Base-by-base conservation (phyloP, 345 rosid species). In the Boechera stricta region DNA sequence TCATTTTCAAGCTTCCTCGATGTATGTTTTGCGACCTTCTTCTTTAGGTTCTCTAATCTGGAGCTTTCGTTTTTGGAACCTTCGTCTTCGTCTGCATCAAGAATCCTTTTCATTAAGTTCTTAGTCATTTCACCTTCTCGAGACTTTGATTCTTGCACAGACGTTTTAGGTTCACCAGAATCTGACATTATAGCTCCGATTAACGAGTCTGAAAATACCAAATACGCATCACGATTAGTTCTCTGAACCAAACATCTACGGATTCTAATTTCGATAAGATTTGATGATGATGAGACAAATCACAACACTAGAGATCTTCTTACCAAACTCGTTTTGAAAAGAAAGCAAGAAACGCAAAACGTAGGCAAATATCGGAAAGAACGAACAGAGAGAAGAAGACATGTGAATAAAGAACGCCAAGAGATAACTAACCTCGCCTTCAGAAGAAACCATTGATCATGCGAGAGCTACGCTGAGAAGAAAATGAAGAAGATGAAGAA, bases 1-100 rank as follows among this genome's bases (percentile, higher is more conserved):
- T 87, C 90, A 63, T 80, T 82, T 42, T 89, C 90, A 90, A 13
- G 91, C 90, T 77, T 89, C 86, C 85, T 89, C 88, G 72, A 86
- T 80, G 35, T 83, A 18, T 83, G 63, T 66, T 86, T 87, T 2
- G 74, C 52, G 21, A 73, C 64, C 69, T 85, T 36, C 72, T 85
- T 60, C n/a, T 18, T 10, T 60, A 6, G 47, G 2, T 60, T 60
- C 31, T 60, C 64, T 16, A 59, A 18, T 60, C 15, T 16, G 2
- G 77, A 89, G 42, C 80, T 68, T 60, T 69, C 81, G 12, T 39
- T 69, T 26, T 62, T 69, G 5, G 86, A 72, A 72, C 85, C 85
- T 31, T 81, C 87, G 69, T 85, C 85, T 51, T 86, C 9, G 4
- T 5, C 45, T n/a, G 7, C 84, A 42, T 82, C 85, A 10, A 82